Conservation (phyloP, 495 filamentous ascomycete genomes). For the Penicillium canariense region DNA sequence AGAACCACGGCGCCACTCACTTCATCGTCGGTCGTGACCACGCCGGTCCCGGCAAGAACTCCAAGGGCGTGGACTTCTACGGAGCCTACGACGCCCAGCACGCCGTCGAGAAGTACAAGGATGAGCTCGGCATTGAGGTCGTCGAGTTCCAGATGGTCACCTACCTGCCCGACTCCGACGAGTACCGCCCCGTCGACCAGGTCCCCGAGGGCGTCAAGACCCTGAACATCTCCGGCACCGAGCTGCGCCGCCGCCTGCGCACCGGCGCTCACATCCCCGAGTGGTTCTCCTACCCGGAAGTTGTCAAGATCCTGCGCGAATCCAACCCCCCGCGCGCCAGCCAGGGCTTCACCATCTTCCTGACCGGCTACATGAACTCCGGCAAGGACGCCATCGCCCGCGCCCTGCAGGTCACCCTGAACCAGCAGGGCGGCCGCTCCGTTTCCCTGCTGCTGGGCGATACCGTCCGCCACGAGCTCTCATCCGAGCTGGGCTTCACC, state of each 20-base stretch:
- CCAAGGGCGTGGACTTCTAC: constrained; percentile 94
- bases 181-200: constrained; percentile 90
- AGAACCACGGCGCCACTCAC: constrained; percentile 98
- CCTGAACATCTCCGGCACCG: constrained; percentile 94
- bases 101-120: constrained; percentile 93
- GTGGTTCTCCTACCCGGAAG: constrained; percentile 99
- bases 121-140: constrained; percentile 96
- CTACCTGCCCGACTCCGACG: constrained; percentile 94
- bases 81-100: constrained; percentile 98
- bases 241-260: constrained; percentile 85
- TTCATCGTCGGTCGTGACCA: constrained; percentile 99
- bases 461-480: constrained; percentile 89
- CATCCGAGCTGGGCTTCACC: constrained; percentile 93
- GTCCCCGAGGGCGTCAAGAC: constrained; percentile 81
- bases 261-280: constrained; percentile 92
- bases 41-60: constrained; percentile 95
- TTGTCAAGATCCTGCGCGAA: constrained; percentile 91
- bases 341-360: constrained; percentile 97
- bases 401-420: constrained; percentile 93
- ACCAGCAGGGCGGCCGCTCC: constrained; percentile 95
- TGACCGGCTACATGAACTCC: constrained; percentile 93
- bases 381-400: constrained; percentile 96
- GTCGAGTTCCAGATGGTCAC: constrained; percentile 99
- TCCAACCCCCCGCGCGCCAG: constrained; percentile 83
- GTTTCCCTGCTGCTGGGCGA: constrained; percentile 93